A percentile compares a stretch with the other conserved stretches of the same genome.
These are phyloP conservation scores for Dendrobium catenatum DNA, from an alignment of 106 monocot species.

Conservation along the genomic window DNA sequence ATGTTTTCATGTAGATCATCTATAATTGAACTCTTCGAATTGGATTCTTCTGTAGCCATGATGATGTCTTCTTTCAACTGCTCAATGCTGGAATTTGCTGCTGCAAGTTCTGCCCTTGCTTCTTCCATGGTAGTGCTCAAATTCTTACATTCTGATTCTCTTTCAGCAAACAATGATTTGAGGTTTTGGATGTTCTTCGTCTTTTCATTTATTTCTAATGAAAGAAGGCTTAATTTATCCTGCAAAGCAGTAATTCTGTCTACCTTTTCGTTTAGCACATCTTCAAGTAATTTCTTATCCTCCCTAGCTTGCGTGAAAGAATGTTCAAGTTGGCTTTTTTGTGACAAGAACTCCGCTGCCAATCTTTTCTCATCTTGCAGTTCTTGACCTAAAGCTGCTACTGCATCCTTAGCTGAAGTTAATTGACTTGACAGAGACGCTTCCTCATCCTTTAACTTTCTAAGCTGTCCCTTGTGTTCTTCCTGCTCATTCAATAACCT, in stretches of 20 bases:
- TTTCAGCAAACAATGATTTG: constrained; percentile 30
- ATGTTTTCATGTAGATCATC: constrained; percentile 37
- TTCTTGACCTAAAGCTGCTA: constrained; percentile 44
- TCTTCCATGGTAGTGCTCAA: constrained; percentile 40
- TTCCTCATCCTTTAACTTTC: constrained; percentile 46
- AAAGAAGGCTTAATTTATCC: constrained; percentile 46
- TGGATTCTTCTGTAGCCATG: constrained; percentile 33
- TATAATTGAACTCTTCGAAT: constrained; percentile 32
- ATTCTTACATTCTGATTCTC: constrained; percentile 43
- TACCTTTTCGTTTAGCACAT: constrained; percentile 37
- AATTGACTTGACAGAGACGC: constrained; percentile 44
- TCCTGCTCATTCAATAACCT: constrained; percentile 39
- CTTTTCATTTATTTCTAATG: constrained; percentile 60
- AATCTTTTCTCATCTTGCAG: constrained; percentile 40
- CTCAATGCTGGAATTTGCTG: constrained; percentile 36
- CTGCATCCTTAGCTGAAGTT: constrained; percentile 45
- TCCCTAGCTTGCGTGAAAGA: constrained; percentile 27
- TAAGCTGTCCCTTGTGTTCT: constrained; percentile 38
- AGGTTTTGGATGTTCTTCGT: constrained; percentile 45
- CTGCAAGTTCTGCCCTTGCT: constrained; percentile 36
- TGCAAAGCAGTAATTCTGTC: constrained; percentile 40
- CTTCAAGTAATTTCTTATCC: constrained; percentile 57
- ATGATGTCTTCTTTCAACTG: constrained; percentile 40
- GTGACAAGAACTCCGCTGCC: constrained; percentile 36
- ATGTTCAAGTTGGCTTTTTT: constrained; percentile 36